Percentiles rank a stretch among this genome's conserved stretches.
Conservation (phyloP, 2,329 filamentous ascomycete genomes). For the Colletotrichum gigasporum region DNA sequence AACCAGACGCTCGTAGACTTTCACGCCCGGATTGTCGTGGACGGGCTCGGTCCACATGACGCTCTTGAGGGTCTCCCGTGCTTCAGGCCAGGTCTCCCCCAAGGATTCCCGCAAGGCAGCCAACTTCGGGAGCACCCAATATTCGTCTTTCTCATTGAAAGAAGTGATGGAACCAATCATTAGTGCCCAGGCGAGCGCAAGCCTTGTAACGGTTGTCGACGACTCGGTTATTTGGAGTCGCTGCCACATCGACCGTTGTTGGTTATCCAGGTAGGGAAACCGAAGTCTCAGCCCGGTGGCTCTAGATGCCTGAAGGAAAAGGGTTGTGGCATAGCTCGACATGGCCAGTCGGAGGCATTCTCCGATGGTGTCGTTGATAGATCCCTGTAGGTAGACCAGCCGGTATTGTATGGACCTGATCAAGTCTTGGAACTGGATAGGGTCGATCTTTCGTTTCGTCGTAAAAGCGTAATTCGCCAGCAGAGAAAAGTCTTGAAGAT, state of each 20-base stretch:
- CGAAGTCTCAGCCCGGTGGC: constrained; percentile 32
- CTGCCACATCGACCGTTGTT: not conserved
- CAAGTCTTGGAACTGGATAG: constrained; percentile 30
- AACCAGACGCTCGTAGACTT: constrained; percentile 23
- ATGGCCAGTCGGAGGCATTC: constrained; percentile 38
- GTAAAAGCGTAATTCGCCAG: constrained; percentile 36
- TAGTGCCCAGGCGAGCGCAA: constrained; percentile 36
- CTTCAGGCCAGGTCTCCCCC: constrained; percentile 35
- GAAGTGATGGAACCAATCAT: constrained; percentile 37
- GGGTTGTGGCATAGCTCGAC: constrained; percentile 40
- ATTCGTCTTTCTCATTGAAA: constrained; percentile 31
- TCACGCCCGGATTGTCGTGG: constrained; percentile 35
- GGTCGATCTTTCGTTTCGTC: constrained; percentile 35
- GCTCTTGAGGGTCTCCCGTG: constrained; percentile 29
- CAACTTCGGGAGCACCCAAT: constrained; percentile 36
- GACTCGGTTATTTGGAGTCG: not conserved
- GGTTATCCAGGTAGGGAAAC: constrained; percentile 15
- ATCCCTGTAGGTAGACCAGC: not conserved
- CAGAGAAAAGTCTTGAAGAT: constrained; percentile 41
- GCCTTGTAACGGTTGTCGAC: constrained; percentile 32
- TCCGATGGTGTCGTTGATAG: not conserved
- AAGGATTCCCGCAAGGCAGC: constrained; percentile 16
- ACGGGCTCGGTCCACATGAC: constrained; percentile 40
- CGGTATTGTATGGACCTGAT: constrained; percentile 26
- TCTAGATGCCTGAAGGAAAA: constrained; percentile 38